A percentile compares a stretch with the other conserved stretches of the same genome.
phyloP scores from a whole-genome alignment of 257 asterid species.

The Nicotiana obtusifolia region DNA sequence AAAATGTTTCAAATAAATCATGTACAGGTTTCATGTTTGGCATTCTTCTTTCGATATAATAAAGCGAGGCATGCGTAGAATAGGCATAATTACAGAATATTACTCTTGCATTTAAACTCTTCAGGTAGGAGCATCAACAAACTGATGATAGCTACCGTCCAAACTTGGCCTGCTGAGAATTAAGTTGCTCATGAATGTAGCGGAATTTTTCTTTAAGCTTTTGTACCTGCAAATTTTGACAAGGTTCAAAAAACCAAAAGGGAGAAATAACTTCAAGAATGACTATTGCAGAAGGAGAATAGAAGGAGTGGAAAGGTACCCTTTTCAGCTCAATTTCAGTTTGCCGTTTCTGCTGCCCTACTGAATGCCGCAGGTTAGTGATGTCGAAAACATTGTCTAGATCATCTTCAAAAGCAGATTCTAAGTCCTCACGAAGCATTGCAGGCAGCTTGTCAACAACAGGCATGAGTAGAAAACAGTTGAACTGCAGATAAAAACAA shows the following conservation, averaged over 20 bases:
- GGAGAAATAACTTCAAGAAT: not conserved
- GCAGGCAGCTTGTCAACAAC: slow-evolving; percentile 94
- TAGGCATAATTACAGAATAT: not conserved
- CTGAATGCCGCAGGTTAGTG: slow-evolving; percentile 58
- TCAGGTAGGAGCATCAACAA: not conserved
- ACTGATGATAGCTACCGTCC: not conserved
- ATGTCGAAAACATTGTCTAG: slow-evolving; percentile 72
- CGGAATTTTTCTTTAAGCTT: slow-evolving; percentile 82
- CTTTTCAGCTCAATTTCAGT: slow-evolving; percentile 82
- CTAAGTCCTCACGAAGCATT: slow-evolving; percentile 79
- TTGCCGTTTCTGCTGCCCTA: slow-evolving; percentile 70
- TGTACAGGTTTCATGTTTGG: not conserved
- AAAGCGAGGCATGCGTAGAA: not conserved
- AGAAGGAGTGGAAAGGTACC: slow-evolving; percentile 28
- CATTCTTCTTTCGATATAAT: slow-evolving; percentile 4
- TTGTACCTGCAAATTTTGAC: slow-evolving; percentile 51
- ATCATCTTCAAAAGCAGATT: slow-evolving; percentile 76
- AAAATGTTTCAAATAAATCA: not conserved
- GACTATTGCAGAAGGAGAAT: not conserved
- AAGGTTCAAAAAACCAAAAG: slow-evolving; percentile 7
- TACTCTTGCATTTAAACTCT: not conserved
- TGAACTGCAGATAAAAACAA: slow-evolving; percentile 61
- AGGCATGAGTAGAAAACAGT: slow-evolving; percentile 95
- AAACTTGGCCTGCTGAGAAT: slow-evolving; percentile 34
- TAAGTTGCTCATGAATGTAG: slow-evolving; percentile 63